These are phyloP conservation scores for Mycena citricolor DNA, from an alignment of 1,284 basidiomycete species.

Conservation along the genomic window DNA sequence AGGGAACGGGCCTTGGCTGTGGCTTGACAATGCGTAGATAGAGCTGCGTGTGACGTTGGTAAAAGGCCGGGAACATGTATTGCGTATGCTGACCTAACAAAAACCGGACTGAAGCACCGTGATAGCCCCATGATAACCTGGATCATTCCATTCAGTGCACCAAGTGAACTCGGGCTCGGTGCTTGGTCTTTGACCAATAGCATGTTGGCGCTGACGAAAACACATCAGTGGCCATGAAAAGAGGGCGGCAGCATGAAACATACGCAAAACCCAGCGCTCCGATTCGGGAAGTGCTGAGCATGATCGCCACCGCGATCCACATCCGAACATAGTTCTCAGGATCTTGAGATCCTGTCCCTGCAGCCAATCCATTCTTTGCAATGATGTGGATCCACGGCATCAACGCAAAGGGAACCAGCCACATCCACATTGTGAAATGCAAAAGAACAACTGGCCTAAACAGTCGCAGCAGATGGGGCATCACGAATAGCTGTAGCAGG, in stretches of 20 bases:
- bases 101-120: conserved; percentile 58
- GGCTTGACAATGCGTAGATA: conserved; percentile 46
- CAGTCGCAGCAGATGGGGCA: conserved; percentile 46
- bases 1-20: conserved; percentile 41
- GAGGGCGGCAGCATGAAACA: not conserved
- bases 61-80: not conserved
- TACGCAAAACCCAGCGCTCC: conserved; percentile 46
- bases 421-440: conserved; percentile 45
- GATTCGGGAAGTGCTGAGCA: conserved; percentile 40
- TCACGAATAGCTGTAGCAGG: conserved; percentile 44
- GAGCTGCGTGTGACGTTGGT: too few relatives aligned
- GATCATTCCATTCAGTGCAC: conserved; percentile 61
- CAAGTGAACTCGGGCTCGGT: conserved; percentile 52
- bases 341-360: conserved; percentile 27
- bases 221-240: conserved; percentile 1
- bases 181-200: conserved; percentile 57
- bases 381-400: conserved; percentile 49
- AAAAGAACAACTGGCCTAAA: conserved; percentile 45
- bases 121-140: conserved; percentile 61
- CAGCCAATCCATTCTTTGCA: conserved; percentile 33
- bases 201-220: conserved; percentile 41
- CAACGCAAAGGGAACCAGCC: conserved; percentile 44
- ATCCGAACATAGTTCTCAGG: conserved; percentile 29
- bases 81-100: conserved; percentile 59
- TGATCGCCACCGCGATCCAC: conserved; percentile 44